phyloP scores from a whole-genome alignment of 768 basidiomycete genomes.

The Symmetrospora coprosmae region DNA sequence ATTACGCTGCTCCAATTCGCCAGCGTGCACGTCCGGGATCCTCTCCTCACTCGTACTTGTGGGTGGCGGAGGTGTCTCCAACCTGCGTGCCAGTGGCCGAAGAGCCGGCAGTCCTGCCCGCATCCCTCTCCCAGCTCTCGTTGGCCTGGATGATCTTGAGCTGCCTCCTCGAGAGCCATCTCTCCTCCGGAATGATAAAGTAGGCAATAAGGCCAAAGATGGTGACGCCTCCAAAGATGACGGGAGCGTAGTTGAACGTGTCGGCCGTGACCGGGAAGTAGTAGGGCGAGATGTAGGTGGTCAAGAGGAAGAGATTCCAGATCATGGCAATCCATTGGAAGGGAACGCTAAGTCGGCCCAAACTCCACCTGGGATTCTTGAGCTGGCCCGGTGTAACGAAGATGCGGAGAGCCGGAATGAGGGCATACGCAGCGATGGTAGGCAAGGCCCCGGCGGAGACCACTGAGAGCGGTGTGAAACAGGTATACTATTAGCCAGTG shows the following conservation, averaged over 20 bases:
- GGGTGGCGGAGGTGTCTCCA: not conserved
- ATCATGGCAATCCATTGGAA: slow-evolving; percentile 55
- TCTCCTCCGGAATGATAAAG: slow-evolving; percentile 63
- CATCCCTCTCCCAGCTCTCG: slow-evolving; percentile 3
- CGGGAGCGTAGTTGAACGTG: slow-evolving; percentile 69
- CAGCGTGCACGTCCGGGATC: too few species aligned
- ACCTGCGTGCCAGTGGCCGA: not conserved
- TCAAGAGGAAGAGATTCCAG: slow-evolving; percentile 46
- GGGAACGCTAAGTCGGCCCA: slow-evolving; percentile 52
- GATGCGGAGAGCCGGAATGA: slow-evolving; percentile 58
- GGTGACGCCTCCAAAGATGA: slow-evolving; percentile 65
- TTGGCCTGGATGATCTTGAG: slow-evolving; percentile 28
- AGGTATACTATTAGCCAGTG: not conserved
- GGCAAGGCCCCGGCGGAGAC: slow-evolving; percentile 74
- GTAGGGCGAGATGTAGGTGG: slow-evolving; percentile 51
- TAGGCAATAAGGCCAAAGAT: slow-evolving; percentile 62
- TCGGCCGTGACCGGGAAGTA: slow-evolving; percentile 62
- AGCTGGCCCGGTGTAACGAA: slow-evolving; percentile 66
- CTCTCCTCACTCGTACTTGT: too few species aligned
- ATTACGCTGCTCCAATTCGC: too few species aligned
- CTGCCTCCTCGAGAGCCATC: slow-evolving; percentile 58
- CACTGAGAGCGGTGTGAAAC: too few species aligned
- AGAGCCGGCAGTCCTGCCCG: not conserved
- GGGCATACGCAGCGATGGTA: slow-evolving; percentile 72
- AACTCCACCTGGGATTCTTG: slow-evolving; percentile 54